Evolutionary conservation across 345 rosid species (phyloP), one percentile per base, ranked within the genome.

Genomic region (Brassica juncea): DNA sequence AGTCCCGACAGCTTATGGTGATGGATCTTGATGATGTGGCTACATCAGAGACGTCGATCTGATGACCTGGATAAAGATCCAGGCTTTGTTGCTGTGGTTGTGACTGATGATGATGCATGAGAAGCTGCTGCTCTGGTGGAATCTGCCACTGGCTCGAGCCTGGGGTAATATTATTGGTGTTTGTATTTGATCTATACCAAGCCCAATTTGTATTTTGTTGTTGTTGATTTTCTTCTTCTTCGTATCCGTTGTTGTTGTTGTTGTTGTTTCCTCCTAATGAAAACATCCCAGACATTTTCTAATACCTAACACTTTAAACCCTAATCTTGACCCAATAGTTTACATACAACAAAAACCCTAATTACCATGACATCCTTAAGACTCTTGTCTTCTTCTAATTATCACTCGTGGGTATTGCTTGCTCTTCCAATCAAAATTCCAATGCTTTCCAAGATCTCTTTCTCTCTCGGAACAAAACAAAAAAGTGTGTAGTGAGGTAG

Each of bases 1-100:
- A 92, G 71, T 92, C 97, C 63, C 90, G 90, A 81, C 97, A 92
- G 80, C 89, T 90, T 49, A 81, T 81, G 64, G 78, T 77, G 67
- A 60, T 72, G 37, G 84, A 73, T 81, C 81, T 77, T 59, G 81
- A 76, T 72, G 81, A 76, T 6, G 81, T 77, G 71, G 84, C 71
- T 70, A 32, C 78, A 72, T 85, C 94, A 35, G 84, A 80, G 57
- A 84, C 78, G 85, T 87, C 80, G 81, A 85, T 90, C 27, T 81
- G 76, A 71, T 76, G 73, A 23, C 86, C 81, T 34, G 88, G 72
- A 85, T 84, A 90, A 73, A 90, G 89, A 88, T 89, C 97, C 78
- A 88, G 86, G 16, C 86, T 86, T 8, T 78, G 89, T 2, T 60
- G 74, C 11, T 82, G 79, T 31, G 62, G 74, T 21, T 78, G 62